Evolutionary conservation across 148 eudicot genomes (phyloP).

Genomic region (Chenopodium formosanum): DNA sequence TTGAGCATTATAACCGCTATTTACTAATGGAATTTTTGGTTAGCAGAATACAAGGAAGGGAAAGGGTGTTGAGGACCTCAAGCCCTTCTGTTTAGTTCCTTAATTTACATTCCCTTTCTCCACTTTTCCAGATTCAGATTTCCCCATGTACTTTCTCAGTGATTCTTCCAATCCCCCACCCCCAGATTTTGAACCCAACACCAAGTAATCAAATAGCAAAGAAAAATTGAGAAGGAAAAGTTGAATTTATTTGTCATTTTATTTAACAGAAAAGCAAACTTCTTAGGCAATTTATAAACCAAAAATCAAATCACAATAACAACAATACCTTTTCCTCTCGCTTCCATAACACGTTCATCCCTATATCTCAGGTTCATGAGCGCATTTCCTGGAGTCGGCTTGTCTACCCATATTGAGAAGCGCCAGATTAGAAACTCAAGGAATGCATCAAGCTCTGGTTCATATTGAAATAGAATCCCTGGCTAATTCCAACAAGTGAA

Average conservation of each 20-base stretch:
- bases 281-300: background rate
- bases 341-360: constrained; percentile 76
- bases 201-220: too few relatives aligned
- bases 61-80: too few relatives aligned
- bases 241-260: background rate
- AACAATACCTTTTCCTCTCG: constrained; percentile 67
- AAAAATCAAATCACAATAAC: background rate
- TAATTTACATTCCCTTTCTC: too few relatives aligned
- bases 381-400: constrained; percentile 96
- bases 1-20: too few relatives aligned
- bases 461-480: constrained; percentile 97
- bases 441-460: constrained; percentile 95
- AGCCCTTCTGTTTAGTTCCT: too few relatives aligned
- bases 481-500: constrained; percentile 78
- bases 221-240: background rate
- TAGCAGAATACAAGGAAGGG: too few relatives aligned
- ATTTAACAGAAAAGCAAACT: background rate
- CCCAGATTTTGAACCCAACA: too few relatives aligned
- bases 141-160: too few relatives aligned
- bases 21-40: too few relatives aligned
- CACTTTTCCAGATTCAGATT: too few relatives aligned
- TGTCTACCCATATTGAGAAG: constrained; percentile 97
- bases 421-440: constrained; percentile 97
- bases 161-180: too few relatives aligned
- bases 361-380: constrained; percentile 94